phyloP scores from a whole-genome alignment of 768 basidiomycete species.

The Terana coerulea region DNA sequence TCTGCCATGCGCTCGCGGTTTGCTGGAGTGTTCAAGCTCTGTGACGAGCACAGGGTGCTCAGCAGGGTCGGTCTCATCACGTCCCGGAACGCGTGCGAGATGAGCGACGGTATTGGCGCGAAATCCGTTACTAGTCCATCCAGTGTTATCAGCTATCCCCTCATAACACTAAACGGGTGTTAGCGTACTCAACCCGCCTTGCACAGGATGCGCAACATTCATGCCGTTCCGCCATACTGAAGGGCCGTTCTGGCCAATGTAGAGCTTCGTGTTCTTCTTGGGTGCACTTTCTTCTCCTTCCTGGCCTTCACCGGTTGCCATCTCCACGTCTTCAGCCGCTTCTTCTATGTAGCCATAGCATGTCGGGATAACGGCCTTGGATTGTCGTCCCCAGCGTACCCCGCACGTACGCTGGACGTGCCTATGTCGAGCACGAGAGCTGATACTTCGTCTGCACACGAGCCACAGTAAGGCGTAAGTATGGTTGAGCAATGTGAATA shows the following conservation, averaged over 20 bases:
- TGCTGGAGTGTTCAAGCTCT: slow-evolving; percentile 94
- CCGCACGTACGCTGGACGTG: slow-evolving; percentile 82
- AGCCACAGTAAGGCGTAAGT: not conserved
- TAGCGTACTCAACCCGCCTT: slow-evolving; percentile 79
- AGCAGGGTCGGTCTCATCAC: slow-evolving; percentile 72
- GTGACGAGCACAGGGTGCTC: slow-evolving; percentile 94
- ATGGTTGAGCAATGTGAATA: too few species aligned
- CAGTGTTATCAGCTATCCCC: not conserved
- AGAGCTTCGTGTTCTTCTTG: slow-evolving; percentile 55
- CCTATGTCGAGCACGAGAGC: slow-evolving; percentile 96
- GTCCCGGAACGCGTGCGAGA: slow-evolving; percentile 71
- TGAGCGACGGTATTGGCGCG: slow-evolving; percentile 62
- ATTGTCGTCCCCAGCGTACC: slow-evolving; percentile 96
- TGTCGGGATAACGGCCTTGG: slow-evolving; percentile 92
- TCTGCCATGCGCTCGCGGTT: slow-evolving; percentile 95
- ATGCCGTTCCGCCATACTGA: slow-evolving; percentile 88
- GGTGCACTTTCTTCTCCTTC: slow-evolving; percentile 36
- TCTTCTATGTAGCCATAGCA: slow-evolving; percentile 70
- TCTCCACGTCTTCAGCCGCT: slow-evolving; percentile 36
- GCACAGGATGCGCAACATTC: slow-evolving; percentile 81
- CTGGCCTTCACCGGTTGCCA: slow-evolving; percentile 44
- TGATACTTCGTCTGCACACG: slow-evolving; percentile 84
- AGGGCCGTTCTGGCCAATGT: slow-evolving; percentile 84
- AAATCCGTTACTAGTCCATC: slow-evolving; percentile 64
- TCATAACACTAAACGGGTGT: not conserved